These are phyloP conservation scores for Histomonas meleagridis DNA, from an alignment of 208 protist genomes.

Conservation along the genomic window DNA sequence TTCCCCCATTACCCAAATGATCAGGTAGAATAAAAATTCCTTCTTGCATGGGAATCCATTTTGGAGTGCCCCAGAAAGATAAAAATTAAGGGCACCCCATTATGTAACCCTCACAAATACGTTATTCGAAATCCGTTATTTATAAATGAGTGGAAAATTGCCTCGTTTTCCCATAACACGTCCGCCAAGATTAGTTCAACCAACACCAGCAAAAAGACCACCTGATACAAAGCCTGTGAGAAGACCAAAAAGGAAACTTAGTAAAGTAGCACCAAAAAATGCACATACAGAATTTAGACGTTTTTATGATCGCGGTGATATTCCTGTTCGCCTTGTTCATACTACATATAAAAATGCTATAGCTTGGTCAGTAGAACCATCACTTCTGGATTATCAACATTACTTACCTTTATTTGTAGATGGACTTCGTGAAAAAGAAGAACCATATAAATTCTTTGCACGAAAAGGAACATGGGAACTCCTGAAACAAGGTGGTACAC, in stretches of 20 bases:
- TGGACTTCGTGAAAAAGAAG: neutral
- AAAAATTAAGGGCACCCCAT: no score
- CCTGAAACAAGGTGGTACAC: neutral
- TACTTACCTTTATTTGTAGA: constrained; percentile 36
- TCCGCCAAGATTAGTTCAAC: neutral
- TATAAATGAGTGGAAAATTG: no score
- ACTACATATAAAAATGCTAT: neutral
- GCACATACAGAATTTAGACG: constrained; percentile 1
- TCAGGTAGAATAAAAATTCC: no score
- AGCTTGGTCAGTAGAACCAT: constrained; percentile 16
- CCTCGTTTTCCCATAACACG: neutral
- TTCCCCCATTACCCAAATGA: neutral
- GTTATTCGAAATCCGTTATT: no score
- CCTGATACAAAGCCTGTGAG: neutral
- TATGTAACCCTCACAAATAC: no score
- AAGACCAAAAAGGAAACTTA: neutral
- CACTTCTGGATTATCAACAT: constrained; percentile 26
- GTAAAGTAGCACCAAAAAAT: neutral
- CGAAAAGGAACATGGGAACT: constrained; percentile 12
- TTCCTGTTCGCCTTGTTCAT: constrained; percentile 23
- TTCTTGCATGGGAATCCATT: no score
- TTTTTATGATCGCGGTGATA: constrained; percentile 21
- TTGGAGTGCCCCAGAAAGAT: no score
- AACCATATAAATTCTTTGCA: constrained; percentile 34
- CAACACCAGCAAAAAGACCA: neutral